Evolutionary conservation across 306 rosid species (phyloP), one percentile per base, ranked within the genome.

Genomic region (Begonia fuchsioides): DNA sequence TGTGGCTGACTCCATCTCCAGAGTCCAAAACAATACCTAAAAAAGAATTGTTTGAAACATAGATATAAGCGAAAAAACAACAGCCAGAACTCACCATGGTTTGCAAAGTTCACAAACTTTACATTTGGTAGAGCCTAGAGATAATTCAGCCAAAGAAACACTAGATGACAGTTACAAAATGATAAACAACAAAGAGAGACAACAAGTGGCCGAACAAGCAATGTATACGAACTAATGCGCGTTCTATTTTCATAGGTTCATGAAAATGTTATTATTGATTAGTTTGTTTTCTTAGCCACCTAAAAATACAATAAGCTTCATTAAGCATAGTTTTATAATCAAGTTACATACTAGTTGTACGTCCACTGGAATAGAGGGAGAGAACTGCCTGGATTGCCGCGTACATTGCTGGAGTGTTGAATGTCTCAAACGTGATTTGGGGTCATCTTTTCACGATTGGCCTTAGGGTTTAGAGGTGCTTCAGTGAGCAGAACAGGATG

Each of bases 391-490:
- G 92, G 64, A 80, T 84, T 50, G 94, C 94, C 3, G 80, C 94
- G 58, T 83, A 83, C 94, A 83, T 83, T 40, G 94, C 94, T 15
- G 94, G 94, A 56, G 94, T 64, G 64, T 80, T 83, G 72, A 83
- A 83, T 44, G 90, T 83, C 76, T 83, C 94, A 52, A 83, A 83
- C 94, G 80, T 83, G 69, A 83, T 83, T 60, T 83, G 94, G 94
- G 38, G 90, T 83, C 94, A 84, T 84, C 59, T 84, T 84, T 72
- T 84, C 94, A 61, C 92, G 92, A 17, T 84, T 84, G 17, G 94
- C 94, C 77, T 84, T 84, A 15, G 95, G 95, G 63, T 86, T 86
- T 35, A 86, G 87, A 63, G 95, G 95, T 38, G 93, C 95, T 63
- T 86, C 95, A 5, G 95, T 86, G 56, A 86, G 93, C 14, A 86